Conservation (phyloP, 2,329 filamentous ascomycete genomes). For the Diplodia corticola region DNA sequence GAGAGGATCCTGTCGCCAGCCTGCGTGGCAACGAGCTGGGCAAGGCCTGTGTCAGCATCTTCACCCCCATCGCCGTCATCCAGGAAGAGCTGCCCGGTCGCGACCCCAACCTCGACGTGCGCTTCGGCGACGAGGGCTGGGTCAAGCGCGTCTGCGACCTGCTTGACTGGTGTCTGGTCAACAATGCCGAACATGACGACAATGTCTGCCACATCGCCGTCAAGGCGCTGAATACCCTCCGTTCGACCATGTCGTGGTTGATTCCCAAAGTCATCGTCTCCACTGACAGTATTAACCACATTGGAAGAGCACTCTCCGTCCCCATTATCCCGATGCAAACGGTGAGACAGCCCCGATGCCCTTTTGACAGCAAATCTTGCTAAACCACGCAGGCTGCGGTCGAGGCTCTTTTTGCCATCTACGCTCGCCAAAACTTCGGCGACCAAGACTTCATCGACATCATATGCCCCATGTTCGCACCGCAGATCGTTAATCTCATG, state of each 20-base stretch:
- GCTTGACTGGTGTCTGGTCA: conserved; percentile 69
- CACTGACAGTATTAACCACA: conserved; percentile 39
- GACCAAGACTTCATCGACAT: conserved; percentile 77
- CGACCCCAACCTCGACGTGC: conserved; percentile 67
- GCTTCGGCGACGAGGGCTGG: conserved; percentile 84
- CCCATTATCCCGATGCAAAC: conserved; percentile 39
- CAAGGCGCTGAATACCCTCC: conserved; percentile 74
- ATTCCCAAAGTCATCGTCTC: conserved; percentile 78
- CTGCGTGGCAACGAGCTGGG: conserved; percentile 82
- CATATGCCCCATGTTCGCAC: conserved; percentile 75
- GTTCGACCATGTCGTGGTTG: conserved; percentile 82
- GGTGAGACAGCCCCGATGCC: conserved; percentile 27
- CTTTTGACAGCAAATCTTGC: background rate
- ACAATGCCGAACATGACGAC: conserved; percentile 63
- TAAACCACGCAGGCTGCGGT: conserved; percentile 55
- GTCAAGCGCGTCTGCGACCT: conserved; percentile 73
- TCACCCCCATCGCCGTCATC: conserved; percentile 76
- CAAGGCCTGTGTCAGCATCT: conserved; percentile 89
- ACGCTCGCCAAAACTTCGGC: conserved; percentile 69
- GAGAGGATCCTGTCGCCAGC: conserved; percentile 83
- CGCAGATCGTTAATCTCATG: conserved; percentile 69
- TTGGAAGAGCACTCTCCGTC: conserved; percentile 43
- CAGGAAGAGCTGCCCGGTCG: conserved; percentile 74
- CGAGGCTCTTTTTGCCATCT: conserved; percentile 81
- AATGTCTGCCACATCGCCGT: conserved; percentile 70